phyloP scores from a whole-genome alignment of 768 basidiomycete genomes.

The Sporobolomyces pararoseus region DNA sequence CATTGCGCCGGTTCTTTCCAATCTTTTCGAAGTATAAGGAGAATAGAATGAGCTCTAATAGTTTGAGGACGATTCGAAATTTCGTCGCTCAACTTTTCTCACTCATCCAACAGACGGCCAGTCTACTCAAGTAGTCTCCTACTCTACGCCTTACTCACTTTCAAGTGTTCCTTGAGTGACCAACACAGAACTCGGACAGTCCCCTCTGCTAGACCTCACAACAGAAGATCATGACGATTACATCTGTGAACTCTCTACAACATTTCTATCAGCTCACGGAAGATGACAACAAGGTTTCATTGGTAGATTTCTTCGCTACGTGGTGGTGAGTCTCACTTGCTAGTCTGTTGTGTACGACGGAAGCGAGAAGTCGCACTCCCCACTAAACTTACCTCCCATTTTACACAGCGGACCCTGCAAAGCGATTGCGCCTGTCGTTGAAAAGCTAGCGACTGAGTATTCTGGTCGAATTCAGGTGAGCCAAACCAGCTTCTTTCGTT shows the following conservation, averaged over 20 bases:
- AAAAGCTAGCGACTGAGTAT: conserved; percentile 60
- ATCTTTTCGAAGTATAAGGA: too few relatives aligned
- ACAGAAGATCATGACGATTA: conserved; percentile 17
- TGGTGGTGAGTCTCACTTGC: conserved; percentile 2
- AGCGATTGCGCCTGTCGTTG: conserved; percentile 37
- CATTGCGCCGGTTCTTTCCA: too few relatives aligned
- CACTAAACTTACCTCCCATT: too few relatives aligned
- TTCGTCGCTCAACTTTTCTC: too few relatives aligned
- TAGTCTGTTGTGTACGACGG: too few relatives aligned
- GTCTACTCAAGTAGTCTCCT: too few relatives aligned
- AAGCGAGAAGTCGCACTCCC: neutral
- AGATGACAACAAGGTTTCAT: neutral
- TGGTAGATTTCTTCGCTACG: conserved; percentile 38
- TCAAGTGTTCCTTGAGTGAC: too few relatives aligned
- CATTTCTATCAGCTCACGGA: conserved; percentile 25
- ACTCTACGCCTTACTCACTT: too few relatives aligned
- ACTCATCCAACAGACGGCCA: too few relatives aligned
- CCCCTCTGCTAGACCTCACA: neutral
- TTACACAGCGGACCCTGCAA: conserved; percentile 38
- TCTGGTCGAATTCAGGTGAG: conserved; percentile 51
- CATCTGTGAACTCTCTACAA: conserved; percentile 2
- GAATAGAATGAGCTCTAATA: too few relatives aligned
- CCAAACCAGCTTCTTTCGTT: neutral
- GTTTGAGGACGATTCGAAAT: too few relatives aligned
- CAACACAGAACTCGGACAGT: neutral